Base-by-base conservation (phyloP, 108 stramenopile species). In the Nannochloropsis granulata region DNA sequence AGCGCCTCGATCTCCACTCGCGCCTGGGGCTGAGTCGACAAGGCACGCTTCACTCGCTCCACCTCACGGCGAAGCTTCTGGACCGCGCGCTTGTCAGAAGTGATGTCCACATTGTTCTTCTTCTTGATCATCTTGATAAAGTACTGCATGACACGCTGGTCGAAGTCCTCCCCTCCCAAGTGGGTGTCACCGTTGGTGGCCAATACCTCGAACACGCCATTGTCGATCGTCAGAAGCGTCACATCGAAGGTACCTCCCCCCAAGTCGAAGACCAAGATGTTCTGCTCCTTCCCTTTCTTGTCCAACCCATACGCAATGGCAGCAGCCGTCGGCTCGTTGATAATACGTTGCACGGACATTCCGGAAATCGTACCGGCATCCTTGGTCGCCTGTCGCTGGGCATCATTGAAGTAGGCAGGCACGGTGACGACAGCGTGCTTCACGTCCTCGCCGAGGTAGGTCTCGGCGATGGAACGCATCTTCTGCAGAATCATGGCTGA, bases 181-280 rank as follows among this genome's bases (percentile, higher is more conserved):
- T 95, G 95, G 25, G 95, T 95, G 87, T 96, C 95, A 34, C 95
- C 95, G 82, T 92, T 93, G 56, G 95, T 95, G 26, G 95, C 94
- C 87, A 94, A 91, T 44, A 95, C 95, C 84, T 95, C 95, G 83
- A 95, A 94, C 25, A 94, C 91, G 43, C 93, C 93, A 81, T 94
- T 93, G 81, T 97, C 98, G 90, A 98, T 95, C 44, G 95, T 95
- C 23, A 98, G 90, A 12, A 97, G 91, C 10, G 98, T 96, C 0
- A 98, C 98, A 92, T 98, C 97, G 84, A 99, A 98, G 78, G 97
- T 98, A 11, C 98, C 97, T 23, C 97, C 97, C 25, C 99, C 99
- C 44, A 99, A 91, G 90, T 99, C 99, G 91, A 96, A 99, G 25
- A 98, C 96, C 24, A 98, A 90, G 25, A 99, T 92, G 87, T 94